Evolutionary conservation across 2,329 filamentous ascomycete genomes (phyloP).

Genomic region (Coleophoma crateriformis): DNA sequence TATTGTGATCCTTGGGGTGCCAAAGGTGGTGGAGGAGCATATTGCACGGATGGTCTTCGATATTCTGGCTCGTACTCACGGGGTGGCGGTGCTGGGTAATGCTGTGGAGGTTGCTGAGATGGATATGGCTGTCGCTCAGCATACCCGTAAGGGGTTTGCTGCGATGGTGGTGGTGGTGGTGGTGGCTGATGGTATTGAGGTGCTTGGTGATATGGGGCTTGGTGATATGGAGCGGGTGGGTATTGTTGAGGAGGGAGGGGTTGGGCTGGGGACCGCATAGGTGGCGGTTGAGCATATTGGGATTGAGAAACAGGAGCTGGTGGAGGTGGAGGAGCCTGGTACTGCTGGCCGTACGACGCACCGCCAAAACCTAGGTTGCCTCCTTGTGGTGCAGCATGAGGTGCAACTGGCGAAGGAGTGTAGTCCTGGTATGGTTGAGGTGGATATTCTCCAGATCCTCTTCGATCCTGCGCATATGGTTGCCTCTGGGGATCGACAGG

Average conservation of each 20-base stretch:
- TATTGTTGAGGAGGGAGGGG: not conserved
- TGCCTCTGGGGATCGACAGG: slow-evolving; percentile 8
- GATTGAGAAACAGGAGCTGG: slow-evolving; percentile 3
- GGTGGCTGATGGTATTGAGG: slow-evolving; percentile 20
- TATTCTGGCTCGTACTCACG: slow-evolving; percentile 15
- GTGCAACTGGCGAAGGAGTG: slow-evolving; percentile 6
- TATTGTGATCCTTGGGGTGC: slow-evolving; percentile 3
- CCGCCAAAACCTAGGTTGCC: slow-evolving; percentile 31
- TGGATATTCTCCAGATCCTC: slow-evolving; percentile 39
- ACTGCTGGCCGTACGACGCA: slow-evolving; percentile 7
- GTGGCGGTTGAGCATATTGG: slow-evolving; percentile 11
- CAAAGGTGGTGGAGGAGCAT: slow-evolving; percentile 2
- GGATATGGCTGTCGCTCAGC: slow-evolving; percentile 8
- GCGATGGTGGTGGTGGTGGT: slow-evolving; percentile 10
- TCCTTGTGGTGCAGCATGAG: slow-evolving; percentile 24
- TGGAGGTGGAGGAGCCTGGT: slow-evolving; percentile 10
- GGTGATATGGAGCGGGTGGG: slow-evolving; percentile 2
- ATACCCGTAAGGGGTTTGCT: slow-evolving; percentile 3
- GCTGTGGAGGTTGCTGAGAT: slow-evolving; percentile 5
- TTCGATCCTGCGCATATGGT: slow-evolving; percentile 33
- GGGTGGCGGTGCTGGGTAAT: slow-evolving; percentile 6
- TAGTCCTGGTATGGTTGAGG: slow-evolving; percentile 25
- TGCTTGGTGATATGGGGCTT: slow-evolving; percentile 6
- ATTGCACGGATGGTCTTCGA: slow-evolving; percentile 11
- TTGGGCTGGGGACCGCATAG: not conserved